Evolutionary conservation across 805 yeast species (phyloP).

Genomic region (Blastobotrys parvus): DNA sequence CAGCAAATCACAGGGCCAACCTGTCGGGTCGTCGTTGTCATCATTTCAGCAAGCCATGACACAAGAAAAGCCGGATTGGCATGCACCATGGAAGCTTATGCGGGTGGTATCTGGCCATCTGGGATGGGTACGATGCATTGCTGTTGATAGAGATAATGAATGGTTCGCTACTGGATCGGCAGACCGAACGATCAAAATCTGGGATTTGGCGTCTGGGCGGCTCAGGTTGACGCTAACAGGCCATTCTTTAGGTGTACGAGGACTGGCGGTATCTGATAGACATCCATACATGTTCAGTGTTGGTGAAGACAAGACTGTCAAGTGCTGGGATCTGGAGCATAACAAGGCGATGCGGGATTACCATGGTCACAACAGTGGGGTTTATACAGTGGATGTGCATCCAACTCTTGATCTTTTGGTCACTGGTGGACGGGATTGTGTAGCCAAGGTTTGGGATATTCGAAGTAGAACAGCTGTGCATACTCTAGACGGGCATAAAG

Average conservation of each 20-base stretch:
- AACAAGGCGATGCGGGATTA: slow-evolving; percentile 76
- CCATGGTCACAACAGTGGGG: slow-evolving; percentile 91
- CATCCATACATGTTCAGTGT: slow-evolving; percentile 88
- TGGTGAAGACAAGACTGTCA: slow-evolving; percentile 85
- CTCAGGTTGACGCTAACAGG: slow-evolving; percentile 57
- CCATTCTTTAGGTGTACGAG: slow-evolving; percentile 83
- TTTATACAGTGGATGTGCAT: slow-evolving; percentile 74
- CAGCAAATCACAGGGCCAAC: too few species aligned
- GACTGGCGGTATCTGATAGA: slow-evolving; percentile 58
- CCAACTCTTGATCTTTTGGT: slow-evolving; percentile 79
- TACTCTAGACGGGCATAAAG: slow-evolving; percentile 74
- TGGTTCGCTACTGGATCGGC: slow-evolving; percentile 92
- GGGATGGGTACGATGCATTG: slow-evolving; percentile 85
- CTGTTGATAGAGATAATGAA: slow-evolving; percentile 77
- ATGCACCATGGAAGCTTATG: slow-evolving; percentile 62
- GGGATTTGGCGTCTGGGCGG: not conserved
- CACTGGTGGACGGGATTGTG: slow-evolving; percentile 84
- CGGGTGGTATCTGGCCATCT: slow-evolving; percentile 79
- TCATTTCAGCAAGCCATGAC: slow-evolving; percentile 6
- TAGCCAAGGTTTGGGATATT: slow-evolving; percentile 89
- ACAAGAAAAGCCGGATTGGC: slow-evolving; percentile 31
- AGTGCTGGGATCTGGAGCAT: slow-evolving; percentile 94
- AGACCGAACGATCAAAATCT: slow-evolving; percentile 33
- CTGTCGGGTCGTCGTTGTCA: not conserved
- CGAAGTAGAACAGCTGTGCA: slow-evolving; percentile 67